These are phyloP conservation scores for Achaetomiella virescens DNA, from an alignment of 495 filamentous ascomycete species.

Conservation along the genomic window DNA sequence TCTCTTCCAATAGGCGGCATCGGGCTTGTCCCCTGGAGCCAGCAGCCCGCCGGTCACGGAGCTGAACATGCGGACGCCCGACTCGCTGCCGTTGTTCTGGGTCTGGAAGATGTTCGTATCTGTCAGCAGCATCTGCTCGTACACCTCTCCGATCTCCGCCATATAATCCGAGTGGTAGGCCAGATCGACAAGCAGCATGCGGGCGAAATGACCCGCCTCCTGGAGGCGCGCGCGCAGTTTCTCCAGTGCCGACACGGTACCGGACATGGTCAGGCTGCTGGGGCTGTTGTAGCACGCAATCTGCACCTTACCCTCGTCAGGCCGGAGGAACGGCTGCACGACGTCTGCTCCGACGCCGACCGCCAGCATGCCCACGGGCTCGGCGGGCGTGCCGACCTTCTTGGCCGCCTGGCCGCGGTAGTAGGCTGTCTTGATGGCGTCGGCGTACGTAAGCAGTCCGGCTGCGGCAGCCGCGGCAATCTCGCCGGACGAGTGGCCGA, in stretches of 20 bases:
- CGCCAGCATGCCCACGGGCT: conserved; percentile 45
- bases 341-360: conserved; percentile 34
- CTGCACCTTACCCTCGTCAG: conserved; percentile 1
- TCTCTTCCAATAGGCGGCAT: conserved; percentile 17
- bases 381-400: conserved; percentile 19
- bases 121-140: conserved; percentile 11
- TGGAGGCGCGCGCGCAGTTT: conserved; percentile 33
- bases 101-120: not conserved
- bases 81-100: no score
- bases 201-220: conserved; percentile 21
- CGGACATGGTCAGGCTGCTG: conserved; percentile 40
- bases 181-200: conserved; percentile 25
- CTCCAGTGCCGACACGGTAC: conserved; percentile 29
- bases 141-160: conserved; percentile 22
- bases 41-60: not conserved
- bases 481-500: conserved; percentile 29
- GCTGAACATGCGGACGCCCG: not conserved
- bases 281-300: conserved; percentile 46
- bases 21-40: not conserved
- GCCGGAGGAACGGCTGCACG: not conserved
- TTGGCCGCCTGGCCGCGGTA: conserved; percentile 1
- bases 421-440: conserved; percentile 9
- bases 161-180: conserved; percentile 37
- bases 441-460: not conserved
- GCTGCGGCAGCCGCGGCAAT: conserved; percentile 23